phyloP scores from a whole-genome alignment of 2,329 filamentous ascomycete genomes.

The Laburnicola sp. region DNA sequence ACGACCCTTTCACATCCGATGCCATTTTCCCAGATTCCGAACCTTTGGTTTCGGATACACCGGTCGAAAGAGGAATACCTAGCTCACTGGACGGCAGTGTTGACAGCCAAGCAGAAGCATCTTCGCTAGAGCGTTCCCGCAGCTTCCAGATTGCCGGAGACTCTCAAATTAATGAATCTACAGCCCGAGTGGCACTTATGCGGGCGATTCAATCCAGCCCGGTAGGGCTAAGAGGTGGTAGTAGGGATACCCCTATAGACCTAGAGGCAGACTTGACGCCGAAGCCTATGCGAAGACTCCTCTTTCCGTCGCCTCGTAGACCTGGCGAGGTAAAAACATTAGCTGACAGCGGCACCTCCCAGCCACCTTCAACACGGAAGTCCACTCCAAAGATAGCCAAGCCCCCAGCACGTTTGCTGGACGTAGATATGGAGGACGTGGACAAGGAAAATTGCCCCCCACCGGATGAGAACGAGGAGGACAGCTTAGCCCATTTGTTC shows the following conservation, averaged over 20 bases:
- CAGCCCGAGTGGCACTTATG: constrained; percentile 48
- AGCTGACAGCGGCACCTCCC: constrained; percentile 49
- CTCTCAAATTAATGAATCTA: constrained; percentile 16
- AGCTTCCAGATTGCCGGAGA: constrained; percentile 14
- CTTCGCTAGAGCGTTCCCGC: constrained; percentile 12
- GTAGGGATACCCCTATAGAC: constrained; percentile 53
- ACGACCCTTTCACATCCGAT: constrained; percentile 49
- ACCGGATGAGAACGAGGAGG: constrained; percentile 42
- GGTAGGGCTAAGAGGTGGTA: constrained; percentile 52
- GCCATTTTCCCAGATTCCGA: constrained; percentile 38
- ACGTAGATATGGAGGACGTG: constrained; percentile 26
- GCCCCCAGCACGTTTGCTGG: constrained; percentile 29
- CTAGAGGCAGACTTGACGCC: constrained; percentile 57
- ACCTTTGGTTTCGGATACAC: constrained; percentile 19
- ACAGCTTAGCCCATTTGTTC: constrained; percentile 68
- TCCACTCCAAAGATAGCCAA: background rate
- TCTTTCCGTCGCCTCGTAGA: constrained; percentile 77
- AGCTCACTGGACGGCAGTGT: constrained; percentile 15
- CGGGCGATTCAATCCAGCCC: constrained; percentile 66
- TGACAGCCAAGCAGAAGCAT: constrained; percentile 19
- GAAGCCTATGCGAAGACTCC: constrained; percentile 67
- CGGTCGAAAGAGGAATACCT: constrained; percentile 9
- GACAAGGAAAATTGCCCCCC: constrained; percentile 64
- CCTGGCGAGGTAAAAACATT: constrained; percentile 65
- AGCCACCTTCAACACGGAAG: constrained; percentile 8